phyloP scores from a whole-genome alignment of 2,329 filamentous ascomycete species.

The Aspergillus ochraceoroseus region DNA sequence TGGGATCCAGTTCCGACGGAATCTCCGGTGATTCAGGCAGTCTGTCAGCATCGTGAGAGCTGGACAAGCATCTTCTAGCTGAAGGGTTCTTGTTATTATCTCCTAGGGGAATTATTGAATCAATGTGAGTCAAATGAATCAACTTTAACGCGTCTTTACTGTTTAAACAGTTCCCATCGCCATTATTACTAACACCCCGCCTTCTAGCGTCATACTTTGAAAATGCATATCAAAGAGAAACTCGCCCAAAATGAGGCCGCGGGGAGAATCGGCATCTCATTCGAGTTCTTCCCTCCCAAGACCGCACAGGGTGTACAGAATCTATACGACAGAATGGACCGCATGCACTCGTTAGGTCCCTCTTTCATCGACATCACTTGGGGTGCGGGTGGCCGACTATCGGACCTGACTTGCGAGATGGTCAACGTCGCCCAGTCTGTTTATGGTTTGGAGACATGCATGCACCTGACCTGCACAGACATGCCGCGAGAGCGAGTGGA shows the following conservation, averaged over 20 bases:
- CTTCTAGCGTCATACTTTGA: no score
- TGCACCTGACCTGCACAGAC: slow-evolving; percentile 98
- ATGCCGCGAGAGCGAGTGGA: slow-evolving; percentile 94
- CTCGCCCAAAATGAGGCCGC: slow-evolving; percentile 73
- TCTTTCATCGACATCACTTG: slow-evolving; percentile 98
- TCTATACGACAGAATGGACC: slow-evolving; percentile 98
- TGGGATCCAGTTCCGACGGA: slow-evolving; percentile 2
- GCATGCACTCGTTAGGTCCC: slow-evolving; percentile 91
- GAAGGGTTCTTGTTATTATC: neutral
- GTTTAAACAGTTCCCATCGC: neutral
- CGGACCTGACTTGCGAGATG: slow-evolving; percentile 94
- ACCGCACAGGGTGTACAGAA: slow-evolving; percentile 88
- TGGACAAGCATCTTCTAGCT: neutral
- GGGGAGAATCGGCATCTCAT: slow-evolving; percentile 86
- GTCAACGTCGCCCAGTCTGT: slow-evolving; percentile 91
- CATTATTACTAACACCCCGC: slow-evolving; percentile 13
- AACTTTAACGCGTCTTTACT: neutral
- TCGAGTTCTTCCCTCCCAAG: slow-evolving; percentile 99
- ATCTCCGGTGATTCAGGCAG: slow-evolving; percentile 3
- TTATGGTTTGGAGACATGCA: slow-evolving; percentile 95
- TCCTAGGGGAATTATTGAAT: no score
- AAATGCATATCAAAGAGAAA: slow-evolving; percentile 94
- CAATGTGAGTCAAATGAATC: slow-evolving; percentile 1
- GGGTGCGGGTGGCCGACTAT: slow-evolving; percentile 89
- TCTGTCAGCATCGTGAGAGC: slow-evolving; percentile 1